Conservation (phyloP, 345 rosid species). For the Hibiscus syriacus region DNA sequence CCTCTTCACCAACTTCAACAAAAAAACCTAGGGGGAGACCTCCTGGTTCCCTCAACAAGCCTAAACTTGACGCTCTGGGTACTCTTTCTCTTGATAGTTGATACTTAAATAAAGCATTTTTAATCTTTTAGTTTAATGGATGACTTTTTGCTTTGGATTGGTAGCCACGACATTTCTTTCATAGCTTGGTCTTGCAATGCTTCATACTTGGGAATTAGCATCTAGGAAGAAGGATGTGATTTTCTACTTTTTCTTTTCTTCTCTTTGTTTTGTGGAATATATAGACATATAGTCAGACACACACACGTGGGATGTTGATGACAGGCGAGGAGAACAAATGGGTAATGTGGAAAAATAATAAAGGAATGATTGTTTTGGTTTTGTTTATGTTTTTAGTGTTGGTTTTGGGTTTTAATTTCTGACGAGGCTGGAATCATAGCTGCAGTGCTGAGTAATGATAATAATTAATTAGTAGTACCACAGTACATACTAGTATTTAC, state of each 20-base stretch:
- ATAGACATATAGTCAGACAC: too few relatives aligned
- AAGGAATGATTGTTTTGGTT: not conserved
- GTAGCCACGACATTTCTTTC: not conserved
- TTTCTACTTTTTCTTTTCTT: too few relatives aligned
- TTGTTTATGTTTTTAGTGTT: not conserved
- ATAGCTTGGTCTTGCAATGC: not conserved
- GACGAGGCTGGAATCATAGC: not conserved
- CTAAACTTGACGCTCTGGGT: constrained; percentile 52
- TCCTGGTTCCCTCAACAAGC: constrained; percentile 71
- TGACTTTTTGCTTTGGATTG: too few relatives aligned
- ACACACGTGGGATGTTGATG: not conserved
- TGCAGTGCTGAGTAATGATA: constrained; percentile 5
- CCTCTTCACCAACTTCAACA: constrained; percentile 31
- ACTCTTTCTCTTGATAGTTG: not conserved
- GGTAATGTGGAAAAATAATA: not conserved
- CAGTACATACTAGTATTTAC: not conserved
- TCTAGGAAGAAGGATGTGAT: too few relatives aligned
- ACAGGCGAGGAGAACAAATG: constrained; percentile 13
- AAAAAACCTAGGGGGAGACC: constrained; percentile 85
- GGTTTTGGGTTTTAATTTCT: constrained; percentile 7
- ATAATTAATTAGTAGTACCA: not conserved
- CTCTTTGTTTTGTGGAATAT: too few relatives aligned
- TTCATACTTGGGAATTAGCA: not conserved
- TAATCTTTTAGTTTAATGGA: not conserved
- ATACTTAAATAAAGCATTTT: not conserved